phyloP scores from a whole-genome alignment of 108 stramenopile species.

The Nitzschia sp. region DNA sequence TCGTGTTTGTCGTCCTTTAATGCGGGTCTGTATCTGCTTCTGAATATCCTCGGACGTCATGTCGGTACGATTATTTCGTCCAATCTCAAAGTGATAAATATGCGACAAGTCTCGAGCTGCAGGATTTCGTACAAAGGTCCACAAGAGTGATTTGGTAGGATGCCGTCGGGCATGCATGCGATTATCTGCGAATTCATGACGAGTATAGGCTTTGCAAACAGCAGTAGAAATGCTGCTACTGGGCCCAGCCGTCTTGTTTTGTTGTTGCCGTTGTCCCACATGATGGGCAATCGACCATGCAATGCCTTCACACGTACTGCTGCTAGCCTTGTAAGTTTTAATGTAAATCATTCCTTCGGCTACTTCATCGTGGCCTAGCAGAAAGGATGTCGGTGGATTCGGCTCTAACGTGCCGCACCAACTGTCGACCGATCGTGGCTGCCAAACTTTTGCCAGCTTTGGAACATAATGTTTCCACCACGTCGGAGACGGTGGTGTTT shows the following conservation, averaged over 20 bases:
- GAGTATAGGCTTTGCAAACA: conserved; percentile 9
- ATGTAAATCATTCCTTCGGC: conserved; percentile 30
- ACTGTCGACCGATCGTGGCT: not conserved
- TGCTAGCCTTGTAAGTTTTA: conserved; percentile 28
- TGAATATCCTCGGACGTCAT: conserved; percentile 4
- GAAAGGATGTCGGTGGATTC: conserved; percentile 9
- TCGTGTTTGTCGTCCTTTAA: conserved; percentile 21
- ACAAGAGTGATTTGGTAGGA: conserved; percentile 15
- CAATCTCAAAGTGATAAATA: conserved; percentile 27
- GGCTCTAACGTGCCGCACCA: conserved; percentile 6
- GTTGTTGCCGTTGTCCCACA: conserved; percentile 1
- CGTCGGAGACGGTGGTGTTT: not conserved
- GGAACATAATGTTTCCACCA: conserved; percentile 13
- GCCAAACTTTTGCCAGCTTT: conserved; percentile 1
- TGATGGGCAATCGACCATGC: conserved; percentile 25
- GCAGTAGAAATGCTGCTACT: not conserved
- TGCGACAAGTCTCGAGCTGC: conserved; percentile 26
- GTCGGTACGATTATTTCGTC: conserved; percentile 6
- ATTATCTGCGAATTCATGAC: conserved; percentile 21
- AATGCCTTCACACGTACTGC: conserved; percentile 36
- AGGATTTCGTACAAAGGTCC: conserved; percentile 35
- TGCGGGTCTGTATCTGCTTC: conserved; percentile 6
- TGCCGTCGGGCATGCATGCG: conserved; percentile 18
- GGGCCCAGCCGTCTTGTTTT: not conserved
- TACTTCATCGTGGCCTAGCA: not conserved